phyloP scores from a whole-genome alignment of 2,329 filamentous ascomycete genomes.

The Karstenula rhodostoma region DNA sequence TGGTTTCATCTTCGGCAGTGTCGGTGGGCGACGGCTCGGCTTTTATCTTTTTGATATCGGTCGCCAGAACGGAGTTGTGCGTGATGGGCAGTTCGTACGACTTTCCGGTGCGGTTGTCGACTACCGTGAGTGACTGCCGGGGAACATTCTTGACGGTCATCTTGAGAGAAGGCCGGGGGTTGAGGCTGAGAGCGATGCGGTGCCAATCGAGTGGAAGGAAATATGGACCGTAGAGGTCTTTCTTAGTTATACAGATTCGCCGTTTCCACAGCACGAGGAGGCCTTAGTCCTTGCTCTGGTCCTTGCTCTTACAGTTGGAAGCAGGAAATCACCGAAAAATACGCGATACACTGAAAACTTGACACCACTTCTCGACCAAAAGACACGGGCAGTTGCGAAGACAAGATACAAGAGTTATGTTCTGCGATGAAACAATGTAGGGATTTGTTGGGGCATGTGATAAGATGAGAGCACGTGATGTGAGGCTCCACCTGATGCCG shows the following conservation, averaged over 20 bases:
- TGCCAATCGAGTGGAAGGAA: background rate
- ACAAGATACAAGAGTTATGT: background rate
- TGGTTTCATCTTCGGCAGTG: slow-evolving; percentile 1
- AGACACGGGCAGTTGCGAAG: background rate
- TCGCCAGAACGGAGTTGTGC: slow-evolving; percentile 7
- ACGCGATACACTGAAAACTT: background rate
- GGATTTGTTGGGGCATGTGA: slow-evolving; percentile 2
- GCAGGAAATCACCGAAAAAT: background rate
- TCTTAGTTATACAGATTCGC: background rate
- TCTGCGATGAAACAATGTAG: background rate
- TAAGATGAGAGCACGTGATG: background rate
- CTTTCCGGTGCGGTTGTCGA: slow-evolving; percentile 11
- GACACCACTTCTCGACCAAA: background rate
- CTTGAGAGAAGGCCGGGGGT: background rate
- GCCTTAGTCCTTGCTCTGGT: background rate
- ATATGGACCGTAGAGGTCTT: background rate
- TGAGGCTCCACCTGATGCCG: slow-evolving; percentile 1
- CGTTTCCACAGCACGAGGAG: background rate
- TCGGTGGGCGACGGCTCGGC: background rate
- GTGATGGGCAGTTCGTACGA: slow-evolving; percentile 6
- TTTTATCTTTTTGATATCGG: slow-evolving; percentile 7
- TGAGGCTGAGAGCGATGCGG: background rate
- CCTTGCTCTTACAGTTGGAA: background rate
- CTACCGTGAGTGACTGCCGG: slow-evolving; percentile 6
- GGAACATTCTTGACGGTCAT: slow-evolving; percentile 2